A percentile compares a stretch with the other conserved stretches of the same genome.
Evolutionary conservation across 176 grass and related monocot species (phyloP).

Genomic region (Aegilops longissima): DNA sequence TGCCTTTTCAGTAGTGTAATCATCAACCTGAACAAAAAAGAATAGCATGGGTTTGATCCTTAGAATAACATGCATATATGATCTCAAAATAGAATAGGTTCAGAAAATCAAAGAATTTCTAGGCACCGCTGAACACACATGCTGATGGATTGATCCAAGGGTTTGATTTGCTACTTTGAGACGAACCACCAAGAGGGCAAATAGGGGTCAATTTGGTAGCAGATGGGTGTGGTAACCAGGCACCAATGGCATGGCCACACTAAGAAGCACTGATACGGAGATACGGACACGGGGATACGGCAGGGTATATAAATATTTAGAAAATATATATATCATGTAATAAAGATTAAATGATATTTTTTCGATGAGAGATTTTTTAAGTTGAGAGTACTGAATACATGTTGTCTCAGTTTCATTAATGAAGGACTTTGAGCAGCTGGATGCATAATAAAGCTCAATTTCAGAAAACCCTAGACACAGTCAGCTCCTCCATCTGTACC

Average conservation of each 20-base stretch:
- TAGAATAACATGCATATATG: slow-evolving; percentile 18
- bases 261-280: not conserved
- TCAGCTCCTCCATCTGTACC: not conserved
- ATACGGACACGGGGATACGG: not conserved
- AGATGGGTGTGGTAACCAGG: not conserved
- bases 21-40: slow-evolving; percentile 56
- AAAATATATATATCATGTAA: not conserved
- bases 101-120: not conserved
- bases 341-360: not conserved
- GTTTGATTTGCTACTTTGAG: not conserved
- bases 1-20: slow-evolving; percentile 61
- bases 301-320: not conserved
- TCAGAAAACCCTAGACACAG: not conserved
- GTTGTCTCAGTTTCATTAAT: not conserved
- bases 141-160: not conserved
- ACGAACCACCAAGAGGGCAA: not conserved
- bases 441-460: not conserved
- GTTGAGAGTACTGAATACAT: not conserved
- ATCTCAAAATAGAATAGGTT: not conserved
- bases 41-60: not conserved
- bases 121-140: not conserved
- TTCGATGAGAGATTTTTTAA: not conserved
- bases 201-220: not conserved
- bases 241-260: not conserved
- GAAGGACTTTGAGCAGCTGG: not conserved